Conservation (phyloP, 2,329 filamentous ascomycete species). For the Aspergillus nomiae region DNA sequence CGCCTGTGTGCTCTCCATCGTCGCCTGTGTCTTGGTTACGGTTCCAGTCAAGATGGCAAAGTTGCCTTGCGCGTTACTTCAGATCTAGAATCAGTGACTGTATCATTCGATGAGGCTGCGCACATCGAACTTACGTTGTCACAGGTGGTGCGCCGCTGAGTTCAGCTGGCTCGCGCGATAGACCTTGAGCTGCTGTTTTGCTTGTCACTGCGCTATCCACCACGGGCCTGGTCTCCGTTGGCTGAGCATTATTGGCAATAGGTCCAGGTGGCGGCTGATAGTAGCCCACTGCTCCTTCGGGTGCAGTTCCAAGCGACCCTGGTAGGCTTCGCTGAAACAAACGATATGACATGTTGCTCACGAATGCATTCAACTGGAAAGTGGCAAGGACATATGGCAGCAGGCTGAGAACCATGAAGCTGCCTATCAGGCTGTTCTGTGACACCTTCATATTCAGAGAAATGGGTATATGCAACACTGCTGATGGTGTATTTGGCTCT, state of each 20-base stretch:
- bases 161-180: background rate
- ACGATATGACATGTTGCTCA: conserved; percentile 1
- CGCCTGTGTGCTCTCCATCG: conserved; percentile 9
- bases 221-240: background rate
- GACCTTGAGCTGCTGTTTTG: background rate
- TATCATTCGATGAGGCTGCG: background rate
- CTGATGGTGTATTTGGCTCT: background rate
- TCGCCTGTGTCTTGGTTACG: conserved; percentile 5
- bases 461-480: background rate
- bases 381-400: conserved; percentile 12
- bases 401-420: conserved; percentile 10
- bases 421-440: conserved; percentile 8
- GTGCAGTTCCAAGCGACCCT: conserved; percentile 21
- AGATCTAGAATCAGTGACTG: background rate
- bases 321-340: conserved; percentile 20
- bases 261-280: conserved; percentile 22
- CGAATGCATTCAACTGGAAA: conserved; percentile 10
- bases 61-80: conserved; percentile 2
- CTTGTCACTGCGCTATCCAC: background rate
- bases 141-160: background rate
- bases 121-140: background rate
- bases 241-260: conserved; percentile 5
- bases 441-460: conserved; percentile 13
- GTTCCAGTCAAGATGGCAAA: conserved; percentile 12
- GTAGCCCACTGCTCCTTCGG: conserved; percentile 24